Base-by-base conservation (phyloP, 495 filamentous ascomycete genomes). In the Glarea lozoyensis region DNA sequence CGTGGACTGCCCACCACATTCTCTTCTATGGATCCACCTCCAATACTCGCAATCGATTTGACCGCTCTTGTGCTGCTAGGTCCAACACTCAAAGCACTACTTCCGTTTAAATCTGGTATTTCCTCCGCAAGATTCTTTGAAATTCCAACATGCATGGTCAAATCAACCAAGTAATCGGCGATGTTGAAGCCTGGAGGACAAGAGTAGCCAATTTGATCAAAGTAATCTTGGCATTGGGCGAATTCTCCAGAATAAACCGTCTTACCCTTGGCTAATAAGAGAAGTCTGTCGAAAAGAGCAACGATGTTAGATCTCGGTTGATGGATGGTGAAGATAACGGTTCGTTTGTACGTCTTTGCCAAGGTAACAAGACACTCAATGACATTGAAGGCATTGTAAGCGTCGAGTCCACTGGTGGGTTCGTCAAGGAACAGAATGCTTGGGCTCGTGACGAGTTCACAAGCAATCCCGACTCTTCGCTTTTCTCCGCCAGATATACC, bases 261-360 rank as follows among this genome's bases (percentile, higher is more conserved):
- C 53, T 79, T 84, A 25, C 92, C 92, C 51, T 85, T 79, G 6
- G 92, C 92, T 24, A 98, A 69, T 13, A 98, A 78, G 47, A 98
- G 76, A 13, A 98, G 71, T 42, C 90, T 79, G 58, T 98, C 93
- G 54, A 98, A 98, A 22, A 98, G 72, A n/a, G 92, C 92, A 21
- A 97, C 92, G 52, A 98, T 98, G 54, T 98, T 98, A n/a, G 92
- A 97, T 45, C 94, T 75, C n/a, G 92, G 92, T 50, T 98, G 92
- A 62, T 98, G 92, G 49, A 98, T 98, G 4, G 92, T 98, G 68
- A 98, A 96, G 43, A 98, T 84, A 45, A 98, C 86, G 1, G 92
- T 98, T 35, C 92, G 76, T 58, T 94, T 89, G 67, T 96, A 97
- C 21, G 80, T 90, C 68, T 92, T 94, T 13, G 92, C 92, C 34